phyloP scores from a whole-genome alignment of 2,329 filamentous ascomycete genomes.

The Penicillium sumatraense region DNA sequence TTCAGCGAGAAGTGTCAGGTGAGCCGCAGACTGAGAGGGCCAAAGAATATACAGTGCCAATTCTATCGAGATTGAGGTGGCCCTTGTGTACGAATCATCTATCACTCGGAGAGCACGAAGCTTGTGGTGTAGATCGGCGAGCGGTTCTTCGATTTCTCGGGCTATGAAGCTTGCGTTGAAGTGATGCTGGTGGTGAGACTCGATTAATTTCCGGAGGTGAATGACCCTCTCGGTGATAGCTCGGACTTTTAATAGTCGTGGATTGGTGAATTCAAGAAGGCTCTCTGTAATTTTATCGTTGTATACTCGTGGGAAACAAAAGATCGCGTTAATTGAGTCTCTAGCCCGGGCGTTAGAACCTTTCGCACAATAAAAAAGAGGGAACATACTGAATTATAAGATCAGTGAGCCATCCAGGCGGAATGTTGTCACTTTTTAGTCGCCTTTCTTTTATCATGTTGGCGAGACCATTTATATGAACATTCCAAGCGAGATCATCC shows the following conservation, averaged over 20 bases:
- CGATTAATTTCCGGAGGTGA: conserved; percentile 4
- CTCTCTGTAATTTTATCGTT: neutral
- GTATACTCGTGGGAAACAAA: conserved; percentile 7
- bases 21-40: conserved; percentile 13
- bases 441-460: conserved; percentile 8
- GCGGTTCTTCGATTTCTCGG: conserved; percentile 6
- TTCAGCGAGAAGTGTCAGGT: conserved; percentile 14
- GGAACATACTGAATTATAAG: neutral
- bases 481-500: conserved; percentile 23
- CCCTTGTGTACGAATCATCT: neutral
- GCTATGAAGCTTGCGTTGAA: neutral
- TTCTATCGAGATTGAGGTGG: conserved; percentile 17
- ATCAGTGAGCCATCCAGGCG: conserved; percentile 1
- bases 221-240: neutral
- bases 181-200: neutral
- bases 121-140: neutral
- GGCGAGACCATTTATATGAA: conserved; percentile 25
- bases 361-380: neutral
- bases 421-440: neutral
- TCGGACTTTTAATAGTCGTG: neutral
- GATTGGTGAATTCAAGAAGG: neutral
- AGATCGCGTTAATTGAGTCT: conserved; percentile 4
- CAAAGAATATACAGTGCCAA: conserved; percentile 27
- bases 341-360: neutral
- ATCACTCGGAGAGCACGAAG: neutral